Evolutionary conservation across 2,329 filamentous ascomycete genomes (phyloP), one percentile per base, ranked within the genome.

Genomic region (Arthrobotrys entomopaga): DNA sequence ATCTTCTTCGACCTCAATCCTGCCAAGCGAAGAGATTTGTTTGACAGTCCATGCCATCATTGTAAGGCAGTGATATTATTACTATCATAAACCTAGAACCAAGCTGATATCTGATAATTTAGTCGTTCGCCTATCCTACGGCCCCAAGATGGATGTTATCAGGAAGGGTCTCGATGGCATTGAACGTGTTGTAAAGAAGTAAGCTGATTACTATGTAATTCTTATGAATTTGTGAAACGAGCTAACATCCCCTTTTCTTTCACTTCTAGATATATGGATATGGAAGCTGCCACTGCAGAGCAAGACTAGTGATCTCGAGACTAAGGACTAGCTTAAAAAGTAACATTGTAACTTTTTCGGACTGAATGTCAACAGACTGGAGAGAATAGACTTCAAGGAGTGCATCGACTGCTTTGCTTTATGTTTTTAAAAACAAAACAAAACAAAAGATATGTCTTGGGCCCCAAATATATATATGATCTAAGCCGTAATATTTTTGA

Each of bases 1-100:
- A 98, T 98, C 82, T 98, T 98, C 86, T 98, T 98, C 81, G 94
- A 98, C 80, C 83, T 98, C 77, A 98, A 98, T 84, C 94, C 94
- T 2, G 90, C 91, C 40, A 90, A 92, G 81, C 87, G 94, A 77
- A 87, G 94, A 81, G 94, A 98, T 82, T 82, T 98, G 78, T 98
- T 98, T 78, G 94, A 98, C 83, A 92, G 88, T 78, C 94, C 94
- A 61, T 75, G 71, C 29, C 70, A 74, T 49, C 70, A 74, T 34
- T 74, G 70, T 74, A 63, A 64, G 70, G 11, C 7, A n/a, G 1
- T 54, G 7, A 42, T 71, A 40, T 60, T 29, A 20, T 8, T 42
- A 13, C 3, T 59, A 38, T 50, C 29, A 34, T 34, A 8, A 34
- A 2, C 10, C 16, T 46, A n/a, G 6, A 46, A 10, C 6, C 16